Conservation (phyloP, 495 filamentous ascomycete genomes). For the Daldinia grandis region DNA sequence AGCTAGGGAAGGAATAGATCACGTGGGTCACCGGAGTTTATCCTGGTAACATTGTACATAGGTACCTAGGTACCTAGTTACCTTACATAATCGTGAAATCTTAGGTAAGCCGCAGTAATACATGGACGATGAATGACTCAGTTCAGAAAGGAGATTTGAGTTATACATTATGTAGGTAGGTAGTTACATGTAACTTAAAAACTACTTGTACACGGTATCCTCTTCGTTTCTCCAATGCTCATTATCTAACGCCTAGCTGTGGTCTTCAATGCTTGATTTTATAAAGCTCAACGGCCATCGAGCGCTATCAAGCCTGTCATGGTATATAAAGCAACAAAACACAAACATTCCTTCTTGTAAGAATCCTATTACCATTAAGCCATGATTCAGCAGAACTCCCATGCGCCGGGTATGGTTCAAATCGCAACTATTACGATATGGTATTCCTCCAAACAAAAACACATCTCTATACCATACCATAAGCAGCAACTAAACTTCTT, state of each 20-base stretch:
- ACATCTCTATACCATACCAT: neutral
- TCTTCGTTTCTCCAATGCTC: slow-evolving; percentile 7
- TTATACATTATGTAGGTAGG: slow-evolving; percentile 28
- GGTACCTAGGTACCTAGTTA: neutral
- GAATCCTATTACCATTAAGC: neutral
- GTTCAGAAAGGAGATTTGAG: neutral
- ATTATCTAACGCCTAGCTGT: slow-evolving; percentile 2
- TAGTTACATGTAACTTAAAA: slow-evolving; percentile 23
- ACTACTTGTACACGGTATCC: slow-evolving; percentile 17
- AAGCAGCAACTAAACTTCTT: neutral
- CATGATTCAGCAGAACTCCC: slow-evolving; percentile 19
- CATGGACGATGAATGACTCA: too few species aligned
- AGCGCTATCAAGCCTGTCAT: neutral
- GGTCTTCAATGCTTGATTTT: neutral
- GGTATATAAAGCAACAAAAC: slow-evolving; percentile 22
- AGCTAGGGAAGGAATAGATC: slow-evolving; percentile 19
- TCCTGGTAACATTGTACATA: neutral
- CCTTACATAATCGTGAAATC: too few species aligned
- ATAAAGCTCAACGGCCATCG: neutral
- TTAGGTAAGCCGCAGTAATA: too few species aligned
- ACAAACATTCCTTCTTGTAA: slow-evolving; percentile 9
- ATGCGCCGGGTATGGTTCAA: slow-evolving; percentile 28
- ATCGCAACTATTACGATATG: neutral
- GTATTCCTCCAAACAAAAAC: slow-evolving; percentile 8
- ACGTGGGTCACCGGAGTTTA: slow-evolving; percentile 24